Evolutionary conservation across 805 yeast species (phyloP).

Genomic region (Sugiyamaella chiloensis): DNA sequence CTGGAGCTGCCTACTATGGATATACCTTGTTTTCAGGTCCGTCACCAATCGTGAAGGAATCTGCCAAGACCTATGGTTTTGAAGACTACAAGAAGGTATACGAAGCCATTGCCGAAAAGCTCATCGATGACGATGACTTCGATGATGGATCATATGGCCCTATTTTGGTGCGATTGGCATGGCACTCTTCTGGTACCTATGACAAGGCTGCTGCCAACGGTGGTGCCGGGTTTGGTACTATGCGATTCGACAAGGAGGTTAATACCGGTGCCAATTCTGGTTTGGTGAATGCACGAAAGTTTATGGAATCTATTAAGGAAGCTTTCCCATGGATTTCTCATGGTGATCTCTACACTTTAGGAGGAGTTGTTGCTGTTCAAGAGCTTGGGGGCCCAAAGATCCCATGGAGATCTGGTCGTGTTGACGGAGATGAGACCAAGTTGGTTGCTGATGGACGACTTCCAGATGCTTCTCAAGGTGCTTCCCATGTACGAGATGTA

Average conservation of each 20-base stretch:
- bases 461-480: constrained; percentile 68
- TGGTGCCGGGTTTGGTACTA: constrained; percentile 67
- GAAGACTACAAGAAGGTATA: constrained; percentile 72
- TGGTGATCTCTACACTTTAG: constrained; percentile 78
- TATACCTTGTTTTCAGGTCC: constrained; percentile 33
- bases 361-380: constrained; percentile 76
- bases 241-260: constrained; percentile 49
- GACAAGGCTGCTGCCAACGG: constrained; percentile 51
- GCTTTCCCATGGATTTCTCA: constrained; percentile 67
- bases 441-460: constrained; percentile 67
- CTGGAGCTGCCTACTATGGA: constrained; percentile 33
- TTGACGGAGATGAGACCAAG: constrained; percentile 48
- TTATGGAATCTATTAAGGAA: constrained; percentile 53
- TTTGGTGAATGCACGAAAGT: constrained; percentile 53
- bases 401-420: constrained; percentile 77
- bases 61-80: constrained; percentile 29
- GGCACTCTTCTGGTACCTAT: constrained; percentile 85
- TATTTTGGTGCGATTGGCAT: constrained; percentile 70
- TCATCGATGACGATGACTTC: constrained; percentile 41
- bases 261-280: constrained; percentile 63
- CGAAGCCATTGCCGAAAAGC: constrained; percentile 68
- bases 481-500: constrained; percentile 59
- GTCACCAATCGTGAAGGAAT: constrained; percentile 33
- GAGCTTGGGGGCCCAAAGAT: constrained; percentile 74
- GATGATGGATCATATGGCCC: constrained; percentile 78